Evolutionary conservation across 78 protist species (phyloP).

Genomic region (Salpingoeca rosetta): DNA sequence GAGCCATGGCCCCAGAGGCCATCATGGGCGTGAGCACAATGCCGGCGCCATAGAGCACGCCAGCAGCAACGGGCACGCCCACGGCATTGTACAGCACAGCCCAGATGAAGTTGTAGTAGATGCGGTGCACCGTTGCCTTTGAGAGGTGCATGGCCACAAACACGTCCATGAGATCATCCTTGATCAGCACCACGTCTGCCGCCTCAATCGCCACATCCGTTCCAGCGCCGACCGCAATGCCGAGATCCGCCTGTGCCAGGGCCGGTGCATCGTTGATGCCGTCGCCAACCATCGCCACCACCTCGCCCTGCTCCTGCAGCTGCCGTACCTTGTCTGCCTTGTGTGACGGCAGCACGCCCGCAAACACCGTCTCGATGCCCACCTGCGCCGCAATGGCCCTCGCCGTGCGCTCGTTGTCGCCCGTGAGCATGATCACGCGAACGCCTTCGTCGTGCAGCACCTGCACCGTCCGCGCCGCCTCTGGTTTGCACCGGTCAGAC

Average conservation of each 20-base stretch:
- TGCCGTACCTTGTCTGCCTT: constrained; percentile 58
- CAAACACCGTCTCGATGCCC: constrained; percentile 20
- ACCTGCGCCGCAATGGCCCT: constrained; percentile 21
- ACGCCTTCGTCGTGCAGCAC: constrained; percentile 32
- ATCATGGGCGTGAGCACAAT: constrained; percentile 69
- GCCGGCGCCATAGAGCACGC: constrained; percentile 38
- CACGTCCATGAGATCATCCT: constrained; percentile 21
- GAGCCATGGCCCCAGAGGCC: constrained; percentile 85
- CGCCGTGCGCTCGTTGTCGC: constrained; percentile 71
- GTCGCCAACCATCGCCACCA: constrained; percentile 89
- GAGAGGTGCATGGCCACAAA: constrained; percentile 23
- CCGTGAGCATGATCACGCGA: constrained; percentile 71
- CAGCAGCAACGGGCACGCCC: constrained; percentile 69
- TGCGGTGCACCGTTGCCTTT: constrained; percentile 18
- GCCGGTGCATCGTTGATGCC: constrained; percentile 90
- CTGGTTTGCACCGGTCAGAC: constrained; percentile 23
- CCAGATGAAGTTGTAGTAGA: constrained; percentile 52
- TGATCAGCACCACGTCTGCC: constrained; percentile 53
- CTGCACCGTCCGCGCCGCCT: constrained; percentile 22
- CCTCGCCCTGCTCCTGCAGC: constrained; percentile 44
- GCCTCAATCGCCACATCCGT: constrained; percentile 53
- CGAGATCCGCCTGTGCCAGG: constrained; percentile 52
- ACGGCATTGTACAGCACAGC: constrained; percentile 55
- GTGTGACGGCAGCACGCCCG: constrained; percentile 71
- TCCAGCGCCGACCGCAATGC: constrained; percentile 63